phyloP scores from a whole-genome alignment of 2,329 filamentous ascomycete genomes.

The Alternaria brassicicola region DNA sequence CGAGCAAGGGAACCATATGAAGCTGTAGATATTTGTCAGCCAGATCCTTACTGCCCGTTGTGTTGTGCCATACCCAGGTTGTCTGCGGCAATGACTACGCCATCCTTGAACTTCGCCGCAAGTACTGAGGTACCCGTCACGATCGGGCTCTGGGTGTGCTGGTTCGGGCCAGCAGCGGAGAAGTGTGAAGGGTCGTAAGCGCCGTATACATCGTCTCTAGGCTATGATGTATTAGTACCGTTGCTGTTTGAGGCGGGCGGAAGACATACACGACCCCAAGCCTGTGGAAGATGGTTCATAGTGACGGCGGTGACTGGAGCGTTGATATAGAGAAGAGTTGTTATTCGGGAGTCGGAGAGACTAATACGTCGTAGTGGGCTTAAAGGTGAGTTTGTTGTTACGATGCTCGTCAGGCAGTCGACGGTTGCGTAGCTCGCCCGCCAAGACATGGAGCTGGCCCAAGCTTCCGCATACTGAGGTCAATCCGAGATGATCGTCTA shows the following conservation, averaged over 20 bases:
- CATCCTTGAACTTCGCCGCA: conserved; percentile 93
- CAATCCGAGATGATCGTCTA: conserved; percentile 2
- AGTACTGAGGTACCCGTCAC: conserved; percentile 97
- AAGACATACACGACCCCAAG: conserved; percentile 66
- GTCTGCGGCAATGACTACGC: conserved; percentile 95
- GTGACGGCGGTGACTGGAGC: conserved; percentile 25
- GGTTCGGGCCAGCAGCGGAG: conserved; percentile 67
- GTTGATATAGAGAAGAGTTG: not conserved
- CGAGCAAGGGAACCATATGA: conserved; percentile 95
- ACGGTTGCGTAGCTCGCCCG: conserved; percentile 27
- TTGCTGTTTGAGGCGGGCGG: conserved; percentile 16
- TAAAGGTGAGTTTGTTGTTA: conserved; percentile 30
- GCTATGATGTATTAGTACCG: conserved; percentile 61
- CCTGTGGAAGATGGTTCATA: conserved; percentile 71
- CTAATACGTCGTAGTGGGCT: conserved; percentile 15
- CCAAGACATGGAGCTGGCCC: conserved; percentile 28
- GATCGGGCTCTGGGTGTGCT: conserved; percentile 89
- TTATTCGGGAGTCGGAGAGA: not conserved
- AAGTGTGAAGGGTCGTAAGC: conserved; percentile 89
- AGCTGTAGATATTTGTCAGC: conserved; percentile 59
- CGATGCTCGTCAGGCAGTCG: conserved; percentile 39
- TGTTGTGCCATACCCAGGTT: conserved; percentile 74
- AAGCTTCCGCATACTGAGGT: conserved; percentile 33
- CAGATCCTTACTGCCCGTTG: not conserved
- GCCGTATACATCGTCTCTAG: conserved; percentile 96